Evolutionary conservation across 495 filamentous ascomycete species (phyloP).

Genomic region (Usnea hakonensis): DNA sequence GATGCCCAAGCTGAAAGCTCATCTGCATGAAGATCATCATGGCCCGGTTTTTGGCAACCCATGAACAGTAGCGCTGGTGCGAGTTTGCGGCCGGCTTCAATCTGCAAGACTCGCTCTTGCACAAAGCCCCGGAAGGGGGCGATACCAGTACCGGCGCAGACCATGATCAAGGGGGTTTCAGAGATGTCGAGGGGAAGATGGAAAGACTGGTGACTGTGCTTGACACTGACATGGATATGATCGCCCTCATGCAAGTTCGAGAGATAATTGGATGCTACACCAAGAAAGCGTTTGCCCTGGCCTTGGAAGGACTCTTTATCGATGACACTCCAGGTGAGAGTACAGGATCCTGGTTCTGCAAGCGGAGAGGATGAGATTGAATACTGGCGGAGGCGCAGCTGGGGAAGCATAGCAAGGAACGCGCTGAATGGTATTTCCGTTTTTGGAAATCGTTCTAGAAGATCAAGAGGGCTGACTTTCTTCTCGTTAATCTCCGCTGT

Average conservation of each 20-base stretch:
- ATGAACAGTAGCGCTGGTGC: conserved; percentile 56
- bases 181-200: conserved; percentile 51
- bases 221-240: conserved; percentile 53
- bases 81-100: conserved; percentile 44
- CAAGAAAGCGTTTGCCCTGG: conserved; percentile 35
- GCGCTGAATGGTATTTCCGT: conserved; percentile 44
- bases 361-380: conserved; percentile 74
- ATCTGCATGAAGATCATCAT: conserved; percentile 52
- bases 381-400: conserved; percentile 70
- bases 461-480: neutral
- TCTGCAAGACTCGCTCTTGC: conserved; percentile 54
- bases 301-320: conserved; percentile 44
- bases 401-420: conserved; percentile 63
- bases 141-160: conserved; percentile 50
- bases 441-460: neutral
- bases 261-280: conserved; percentile 55
- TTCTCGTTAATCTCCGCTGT: neutral
- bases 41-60: conserved; percentile 50
- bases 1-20: conserved; percentile 53
- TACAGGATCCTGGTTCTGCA: conserved; percentile 45
- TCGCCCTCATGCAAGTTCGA: conserved; percentile 51
- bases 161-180: conserved; percentile 58
- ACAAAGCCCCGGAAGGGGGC: conserved; percentile 66
- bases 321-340: conserved; percentile 61
- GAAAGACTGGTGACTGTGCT: conserved; percentile 49